Base-by-base conservation (phyloP, 495 filamentous ascomycete species). In the Trypethelium eluteriae region DNA sequence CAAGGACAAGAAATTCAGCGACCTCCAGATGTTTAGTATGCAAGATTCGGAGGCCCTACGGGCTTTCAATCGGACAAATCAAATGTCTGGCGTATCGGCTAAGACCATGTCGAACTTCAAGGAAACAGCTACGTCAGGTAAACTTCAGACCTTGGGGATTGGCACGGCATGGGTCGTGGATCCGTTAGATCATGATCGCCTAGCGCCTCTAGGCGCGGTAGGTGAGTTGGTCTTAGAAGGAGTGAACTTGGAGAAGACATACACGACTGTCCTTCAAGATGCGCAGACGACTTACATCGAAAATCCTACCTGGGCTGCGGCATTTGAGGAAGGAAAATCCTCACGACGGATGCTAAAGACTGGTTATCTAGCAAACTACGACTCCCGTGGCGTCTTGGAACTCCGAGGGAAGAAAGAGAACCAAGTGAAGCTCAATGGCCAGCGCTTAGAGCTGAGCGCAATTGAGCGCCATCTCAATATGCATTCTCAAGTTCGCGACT, bases 201-300 rank as follows among this genome's bases (percentile, higher is more conserved):
- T 83, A 3, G 73, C 77, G 64, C 81, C 83, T 2, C 73, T 85
- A 16, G 84, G 84, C 36, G 77, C 75, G 7, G 76, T 81, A 2
- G 83, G 83, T 1, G 84, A 85, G 68, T 66, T 86, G 25, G 75
- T 83, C 16, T 75, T 86, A n/a, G 80, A 84, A 69, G 83, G 84
- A 0, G 80, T 81, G 0, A 78, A 81, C 41, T 77, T 86, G 35
- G 82, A 77, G 44, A 74, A 78, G 50, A 81, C 81, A 2, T 86
- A 85, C 64, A 68, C 84, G 38, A 78, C 80, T 38, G 79, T 83
- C 38, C 71, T 73, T 36, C 32, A 34, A 36, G 53, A 59, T 59
- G 11, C 53, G 32, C 53, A 34, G 32, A 14, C 18, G 14, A 59
- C 73, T 6, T 85, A 84, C 64, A 79, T 85, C 39, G 70, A 81